phyloP scores from a whole-genome alignment of 2,329 filamentous ascomycete genomes.

The Colletotrichum sp. region DNA sequence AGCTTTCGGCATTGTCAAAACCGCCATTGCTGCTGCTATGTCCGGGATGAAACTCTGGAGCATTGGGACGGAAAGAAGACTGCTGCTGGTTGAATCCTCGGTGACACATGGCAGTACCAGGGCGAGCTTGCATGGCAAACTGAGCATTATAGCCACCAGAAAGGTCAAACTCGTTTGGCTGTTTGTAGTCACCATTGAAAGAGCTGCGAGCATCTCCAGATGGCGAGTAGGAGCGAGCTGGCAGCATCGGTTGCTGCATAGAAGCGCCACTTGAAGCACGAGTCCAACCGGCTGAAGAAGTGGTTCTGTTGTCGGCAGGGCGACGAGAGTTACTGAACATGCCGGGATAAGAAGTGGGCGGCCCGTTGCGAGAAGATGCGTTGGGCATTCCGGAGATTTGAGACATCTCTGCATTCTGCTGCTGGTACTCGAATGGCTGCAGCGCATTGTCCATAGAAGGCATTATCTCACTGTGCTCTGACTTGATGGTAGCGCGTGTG shows the following conservation, averaged over 20 bases:
- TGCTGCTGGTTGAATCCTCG: neutral
- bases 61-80: conserved; percentile 34
- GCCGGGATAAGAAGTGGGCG: conserved; percentile 2
- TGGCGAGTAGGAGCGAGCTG: conserved; percentile 1
- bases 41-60: conserved; percentile 36
- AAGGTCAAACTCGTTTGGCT: neutral
- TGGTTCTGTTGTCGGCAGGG: conserved; percentile 3
- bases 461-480: neutral
- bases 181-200: neutral
- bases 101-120: conserved; percentile 15
- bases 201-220: neutral
- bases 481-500: neutral
- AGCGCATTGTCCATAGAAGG: conserved; percentile 1
- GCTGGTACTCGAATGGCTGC: conserved; percentile 7
- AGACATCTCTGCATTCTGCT: neutral
- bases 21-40: neutral
- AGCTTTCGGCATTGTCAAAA: conserved; percentile 1
- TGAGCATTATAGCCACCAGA: neutral
- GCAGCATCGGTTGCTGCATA: neutral
- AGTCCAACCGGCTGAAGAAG: conserved; percentile 14
- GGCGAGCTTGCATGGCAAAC: neutral
- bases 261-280: neutral
- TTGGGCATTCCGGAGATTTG: neutral
- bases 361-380: neutral
- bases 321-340: neutral